Evolutionary conservation across 345 rosid species (phyloP).

Genomic region (Ceriops zippeliana): DNA sequence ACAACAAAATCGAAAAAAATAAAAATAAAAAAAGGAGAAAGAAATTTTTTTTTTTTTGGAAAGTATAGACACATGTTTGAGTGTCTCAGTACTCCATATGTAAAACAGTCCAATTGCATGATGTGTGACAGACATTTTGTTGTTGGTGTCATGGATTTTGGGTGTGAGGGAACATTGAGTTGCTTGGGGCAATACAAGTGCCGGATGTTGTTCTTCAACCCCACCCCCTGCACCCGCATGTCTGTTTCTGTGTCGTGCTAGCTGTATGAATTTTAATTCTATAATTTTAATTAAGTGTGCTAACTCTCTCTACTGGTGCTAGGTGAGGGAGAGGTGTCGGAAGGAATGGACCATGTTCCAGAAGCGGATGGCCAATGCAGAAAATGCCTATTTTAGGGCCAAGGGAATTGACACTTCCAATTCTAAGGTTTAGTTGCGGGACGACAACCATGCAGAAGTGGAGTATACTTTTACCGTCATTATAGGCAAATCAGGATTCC

Average conservation of each 20-base stretch:
- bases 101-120: too few relatives aligned
- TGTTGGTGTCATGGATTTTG: too few relatives aligned
- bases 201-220: too few relatives aligned
- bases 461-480: constrained; percentile 17
- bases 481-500: constrained; percentile 6
- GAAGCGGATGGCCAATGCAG: constrained; percentile 55
- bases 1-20: too few relatives aligned
- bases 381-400: constrained; percentile 47
- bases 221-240: too few relatives aligned
- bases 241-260: not conserved
- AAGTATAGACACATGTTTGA: too few relatives aligned
- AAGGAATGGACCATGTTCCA: constrained; percentile 81
- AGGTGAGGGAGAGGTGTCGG: constrained; percentile 90
- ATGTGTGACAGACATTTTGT: too few relatives aligned
- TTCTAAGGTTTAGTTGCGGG: constrained; percentile 34
- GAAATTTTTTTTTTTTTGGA: too few relatives aligned
- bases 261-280: not conserved
- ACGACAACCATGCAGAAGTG: constrained; percentile 6
- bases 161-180: too few relatives aligned
- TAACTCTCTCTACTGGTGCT: constrained; percentile 4
- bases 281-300: not conserved
- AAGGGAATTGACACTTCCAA: constrained; percentile 33
- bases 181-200: too few relatives aligned
- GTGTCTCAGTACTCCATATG: too few relatives aligned
- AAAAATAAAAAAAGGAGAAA: too few relatives aligned